These are phyloP conservation scores for Inga leiocalycina DNA, from an alignment of 306 rosid species.

Conservation along the genomic window DNA sequence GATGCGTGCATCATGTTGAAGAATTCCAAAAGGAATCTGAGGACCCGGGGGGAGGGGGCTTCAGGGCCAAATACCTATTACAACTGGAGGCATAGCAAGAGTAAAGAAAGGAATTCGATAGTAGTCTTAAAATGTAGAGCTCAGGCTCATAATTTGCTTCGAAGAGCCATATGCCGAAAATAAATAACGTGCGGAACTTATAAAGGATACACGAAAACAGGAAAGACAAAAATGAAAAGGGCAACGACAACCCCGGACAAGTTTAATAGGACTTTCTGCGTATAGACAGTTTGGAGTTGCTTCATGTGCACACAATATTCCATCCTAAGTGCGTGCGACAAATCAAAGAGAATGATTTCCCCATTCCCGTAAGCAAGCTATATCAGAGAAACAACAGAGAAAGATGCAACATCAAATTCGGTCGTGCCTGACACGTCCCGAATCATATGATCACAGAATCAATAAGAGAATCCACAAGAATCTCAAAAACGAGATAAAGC, in stretches of 20 bases:
- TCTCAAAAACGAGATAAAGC: not conserved
- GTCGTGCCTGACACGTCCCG: not conserved
- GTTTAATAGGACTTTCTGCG: not conserved
- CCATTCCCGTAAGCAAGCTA: not conserved
- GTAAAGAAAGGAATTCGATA: not conserved
- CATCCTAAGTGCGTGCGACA: not conserved
- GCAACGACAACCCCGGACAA: not conserved
- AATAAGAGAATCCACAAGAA: slow-evolving; percentile 20
- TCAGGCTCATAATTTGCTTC: slow-evolving; percentile 12
- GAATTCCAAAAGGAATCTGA: slow-evolving; percentile 3
- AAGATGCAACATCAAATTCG: not conserved
- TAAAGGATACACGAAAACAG: not conserved
- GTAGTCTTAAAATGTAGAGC: not conserved
- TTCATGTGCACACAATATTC: not conserved
- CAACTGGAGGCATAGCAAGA: not conserved
- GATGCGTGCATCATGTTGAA: not conserved
- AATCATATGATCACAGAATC: slow-evolving; percentile 32
- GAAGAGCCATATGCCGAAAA: not conserved
- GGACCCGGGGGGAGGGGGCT: not conserved
- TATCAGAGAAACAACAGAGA: not conserved
- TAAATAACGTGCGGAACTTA: not conserved
- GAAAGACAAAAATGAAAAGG: not conserved
- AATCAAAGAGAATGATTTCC: slow-evolving; percentile 17
- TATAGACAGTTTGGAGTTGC: not conserved
- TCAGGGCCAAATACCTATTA: not conserved